Conservation (phyloP, 2,329 filamentous ascomycete genomes). For the Dothideomycetes sp. region DNA sequence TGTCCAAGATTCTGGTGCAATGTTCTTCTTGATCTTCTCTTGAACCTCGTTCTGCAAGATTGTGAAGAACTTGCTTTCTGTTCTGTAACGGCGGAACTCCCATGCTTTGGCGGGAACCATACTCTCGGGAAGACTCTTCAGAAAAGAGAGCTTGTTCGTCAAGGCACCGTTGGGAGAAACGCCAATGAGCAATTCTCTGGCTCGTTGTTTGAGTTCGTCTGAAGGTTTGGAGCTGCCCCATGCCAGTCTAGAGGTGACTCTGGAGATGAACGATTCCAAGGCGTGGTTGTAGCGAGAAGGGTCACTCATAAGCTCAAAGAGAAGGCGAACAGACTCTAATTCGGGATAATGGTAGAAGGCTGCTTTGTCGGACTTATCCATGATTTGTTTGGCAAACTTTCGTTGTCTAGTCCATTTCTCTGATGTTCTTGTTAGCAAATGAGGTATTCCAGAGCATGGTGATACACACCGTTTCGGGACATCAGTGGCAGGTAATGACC, state of each 20-base stretch:
- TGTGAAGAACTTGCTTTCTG: constrained; percentile 36
- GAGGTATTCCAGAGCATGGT: neutral
- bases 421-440: neutral
- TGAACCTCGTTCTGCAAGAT: constrained; percentile 36
- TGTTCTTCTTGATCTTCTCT: constrained; percentile 27
- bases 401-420: constrained; percentile 33
- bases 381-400: constrained; percentile 38
- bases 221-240: constrained; percentile 37
- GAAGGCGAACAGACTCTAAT: constrained; percentile 36
- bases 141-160: constrained; percentile 36
- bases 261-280: constrained; percentile 37
- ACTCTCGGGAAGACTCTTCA: constrained; percentile 37
- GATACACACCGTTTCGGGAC: constrained; percentile 32
- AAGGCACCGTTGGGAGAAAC: constrained; percentile 39
- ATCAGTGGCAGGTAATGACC: constrained; percentile 38
- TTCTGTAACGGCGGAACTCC: constrained; percentile 35
- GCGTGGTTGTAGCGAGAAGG: constrained; percentile 35
- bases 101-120: constrained; percentile 35
- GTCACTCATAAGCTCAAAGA: constrained; percentile 36
- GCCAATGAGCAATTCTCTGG: constrained; percentile 37
- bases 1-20: constrained; percentile 33
- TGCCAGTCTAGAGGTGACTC: constrained; percentile 39
- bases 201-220: constrained; percentile 39
- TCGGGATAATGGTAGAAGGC: constrained; percentile 37
- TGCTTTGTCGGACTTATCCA: constrained; percentile 34